Base-by-base conservation (phyloP, 2,329 filamentous ascomycete genomes). In the Dothideomycetes sp. region DNA sequence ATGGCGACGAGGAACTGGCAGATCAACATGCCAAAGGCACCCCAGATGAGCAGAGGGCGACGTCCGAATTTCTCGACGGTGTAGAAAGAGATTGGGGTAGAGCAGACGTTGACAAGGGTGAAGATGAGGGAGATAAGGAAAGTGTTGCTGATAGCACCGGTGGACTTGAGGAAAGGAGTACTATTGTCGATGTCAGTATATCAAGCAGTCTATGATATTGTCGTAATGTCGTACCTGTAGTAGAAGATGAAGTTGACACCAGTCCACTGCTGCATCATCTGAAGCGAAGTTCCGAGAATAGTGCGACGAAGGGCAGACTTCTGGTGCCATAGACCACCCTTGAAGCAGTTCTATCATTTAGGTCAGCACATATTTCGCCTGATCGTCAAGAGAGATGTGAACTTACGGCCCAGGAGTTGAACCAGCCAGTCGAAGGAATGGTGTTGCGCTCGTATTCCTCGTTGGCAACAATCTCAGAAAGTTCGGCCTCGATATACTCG, bases 171-270 rank as follows among this genome's bases (percentile, higher is more conserved):
- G 77, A 94, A 93, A 44, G 82, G 77, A 24, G 84, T 87, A 27
- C n/a, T n/a, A n/a, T 32, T 40, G 37, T 1, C 3, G 11, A 2
- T 19, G 31, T 40, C 8, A 35, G 31, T 16, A 16, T 8, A 4
- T n/a, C 9, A 2, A 8, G 22, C 4, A 2, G n/a, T 15, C 5
- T 34, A 11, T 7, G 19, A 3, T 15, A 4, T 19, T 3, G 19
- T 17, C 14, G 11, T 15, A 4, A 29, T n/a, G 3, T 34, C 37
- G 30, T 79, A 41, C 58, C 49, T 51, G 89, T 83, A 63, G 52
- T 62, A 61, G 69, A 88, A 91, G 70, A 91, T 84, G 64, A 89
- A 93, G 73, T 94, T 94, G 65, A 93, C 82, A 69, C 86, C 84
- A 17, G 84, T 88, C 76, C 75, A 66, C 51, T 69, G 66, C 45